Base-by-base conservation (phyloP, 2,329 filamentous ascomycete species). In the Fusarium dlaminii region DNA sequence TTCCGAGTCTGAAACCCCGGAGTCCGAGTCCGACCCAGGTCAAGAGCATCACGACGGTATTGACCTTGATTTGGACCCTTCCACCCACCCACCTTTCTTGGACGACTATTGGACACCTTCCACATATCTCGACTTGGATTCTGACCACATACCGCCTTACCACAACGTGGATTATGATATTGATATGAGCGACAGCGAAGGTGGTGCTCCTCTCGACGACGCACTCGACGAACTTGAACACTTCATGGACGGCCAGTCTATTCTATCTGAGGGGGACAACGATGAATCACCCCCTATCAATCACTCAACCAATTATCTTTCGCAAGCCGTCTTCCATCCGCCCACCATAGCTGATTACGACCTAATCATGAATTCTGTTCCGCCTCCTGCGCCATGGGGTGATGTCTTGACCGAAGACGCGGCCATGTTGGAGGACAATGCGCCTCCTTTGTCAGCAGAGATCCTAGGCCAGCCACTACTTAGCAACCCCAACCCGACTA, bases 101-200 rank as follows among this genome's bases (percentile, higher is more conserved):
- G 42, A 67, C 39, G 62, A 70, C 59, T 40, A 61, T 36, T 54
- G 52, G 48, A 52, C 34, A 36, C 48, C 70, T 54, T 29, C 48
- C 60, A 55, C 52, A 46, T 60, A 70, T 64, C 46, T 51, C 51
- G 27, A 70, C 59, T 39, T 63, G 32, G 22, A 70, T 37, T 27
- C 60, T 34, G 63, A 70, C 67, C 57, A 66, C 40, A 58, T 61
- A 42, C 36, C 73, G 45, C 32, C 72, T 45, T 61, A 76, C 54
- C 49, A 73, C 20, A 67, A 73, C 27, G 64, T 73, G 36, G 77
- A 79, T 37, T 72, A 80, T 70, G 81, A 82, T 42, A 63, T 80
- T 39, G 79, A 79, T 40, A 80, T 83, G 80, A 81, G 79, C 75
- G 82, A 83, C 29, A 79, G 76, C 61, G 81, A 83, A 60, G 79